Base-by-base conservation (phyloP, 2,329 filamentous ascomycete genomes). In the Colletotrichum simmondsii region DNA sequence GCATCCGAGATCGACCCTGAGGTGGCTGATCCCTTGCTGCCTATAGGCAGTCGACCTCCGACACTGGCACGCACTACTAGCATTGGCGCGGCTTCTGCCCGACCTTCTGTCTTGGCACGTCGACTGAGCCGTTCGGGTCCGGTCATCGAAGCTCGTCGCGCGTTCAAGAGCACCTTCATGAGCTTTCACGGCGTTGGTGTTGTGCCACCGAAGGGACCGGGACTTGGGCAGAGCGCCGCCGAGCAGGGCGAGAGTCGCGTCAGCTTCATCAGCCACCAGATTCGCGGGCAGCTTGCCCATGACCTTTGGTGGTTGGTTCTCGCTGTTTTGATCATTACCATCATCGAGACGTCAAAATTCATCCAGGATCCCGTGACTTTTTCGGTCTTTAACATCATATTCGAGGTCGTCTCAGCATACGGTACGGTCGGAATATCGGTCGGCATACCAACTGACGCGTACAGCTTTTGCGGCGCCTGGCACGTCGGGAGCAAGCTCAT, bases 301-400 rank as follows among this genome's bases (percentile, higher is more conserved):
- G 92, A 93, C 77, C 83, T 93, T 16, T 93, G 91, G 91, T 91
- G 87, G 83, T 87, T 93, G 14, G 87, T 89, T 3, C 80, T 92
- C 0, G 89, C 90, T 2, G 85, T 92, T 16, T 84, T 92, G 63
- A 79, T 90, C 32, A 91, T 93, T 68, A 85, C 86, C 67, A 86
- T 89, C 54, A 89, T 92, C 60, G 91, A 93, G 79, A 88, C 87
- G 3, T 80, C 82, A 6, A 86, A 90, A 68, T 90, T 89, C 65
- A 81, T 86, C 1, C 76, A 79, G 5, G 85, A 90, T 65, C 89
- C 89, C 0, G 80, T 81, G 12, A 87, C 79, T 52, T 92, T 87
- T 78, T 88, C 87, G 26, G 87, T 90, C 5, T 92, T 92, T 78
- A 91, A 90, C 75, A 85, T 92, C 68, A 78, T 89, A 2, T 91